phyloP scores from a whole-genome alignment of 371 early-diverging fungal genomes.

The Coemansia sp. region DNA sequence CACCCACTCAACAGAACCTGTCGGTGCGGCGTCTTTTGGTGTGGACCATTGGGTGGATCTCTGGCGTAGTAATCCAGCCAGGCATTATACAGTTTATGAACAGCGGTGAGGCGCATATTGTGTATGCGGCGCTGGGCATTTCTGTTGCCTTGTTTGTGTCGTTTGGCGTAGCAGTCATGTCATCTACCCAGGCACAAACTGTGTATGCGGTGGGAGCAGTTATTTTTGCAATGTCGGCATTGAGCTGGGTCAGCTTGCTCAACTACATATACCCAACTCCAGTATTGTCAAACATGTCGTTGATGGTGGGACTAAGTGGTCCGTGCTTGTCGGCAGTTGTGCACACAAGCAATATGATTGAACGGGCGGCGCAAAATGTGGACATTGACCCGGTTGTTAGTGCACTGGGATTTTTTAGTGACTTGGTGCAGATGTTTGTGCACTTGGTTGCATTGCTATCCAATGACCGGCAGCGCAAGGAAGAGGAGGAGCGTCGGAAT shows the following conservation, averaged over 20 bases:
- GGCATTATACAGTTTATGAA: conserved; percentile 10
- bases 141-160: conserved; percentile 26
- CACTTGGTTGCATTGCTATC: conserved; percentile 9
- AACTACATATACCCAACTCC: conserved; percentile 19
- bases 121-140: conserved; percentile 21
- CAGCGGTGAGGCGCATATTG: conserved; percentile 6
- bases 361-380: conserved; percentile 9
- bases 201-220: conserved; percentile 22
- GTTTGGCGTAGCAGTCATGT: conserved; percentile 22
- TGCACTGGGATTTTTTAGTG: conserved; percentile 22
- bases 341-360: conserved; percentile 28
- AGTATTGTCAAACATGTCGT: not conserved
- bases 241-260: conserved; percentile 19
- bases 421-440: conserved; percentile 17
- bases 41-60: conserved; percentile 7
- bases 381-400: conserved; percentile 21
- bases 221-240: not conserved
- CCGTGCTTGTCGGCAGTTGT: conserved; percentile 31
- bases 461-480: conserved; percentile 9
- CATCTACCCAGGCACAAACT: conserved; percentile 12
- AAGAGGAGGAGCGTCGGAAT: not conserved
- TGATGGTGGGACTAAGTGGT: conserved; percentile 14
- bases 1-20: conserved; percentile 18
- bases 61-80: conserved; percentile 16
- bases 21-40: conserved; percentile 17